Evolutionary conservation across 768 basidiomycete genomes (phyloP).

Genomic region (Mycena maculata): DNA sequence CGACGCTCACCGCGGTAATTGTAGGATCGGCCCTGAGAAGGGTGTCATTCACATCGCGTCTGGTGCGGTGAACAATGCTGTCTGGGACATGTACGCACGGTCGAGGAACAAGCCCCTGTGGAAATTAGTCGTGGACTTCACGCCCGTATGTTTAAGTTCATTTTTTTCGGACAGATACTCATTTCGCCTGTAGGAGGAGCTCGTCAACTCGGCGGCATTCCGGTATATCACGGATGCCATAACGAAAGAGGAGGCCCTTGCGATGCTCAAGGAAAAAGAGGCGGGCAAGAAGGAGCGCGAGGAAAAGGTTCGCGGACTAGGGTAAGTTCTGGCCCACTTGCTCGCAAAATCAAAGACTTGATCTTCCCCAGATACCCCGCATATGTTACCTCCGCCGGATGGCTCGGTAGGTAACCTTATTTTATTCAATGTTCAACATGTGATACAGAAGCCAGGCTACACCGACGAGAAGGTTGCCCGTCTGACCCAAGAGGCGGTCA

Average conservation of each 20-base stretch:
- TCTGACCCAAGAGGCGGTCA: conserved; percentile 87
- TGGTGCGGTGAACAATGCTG: conserved; percentile 89
- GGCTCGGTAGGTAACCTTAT: conserved; percentile 68
- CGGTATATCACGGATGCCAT: conserved; percentile 95
- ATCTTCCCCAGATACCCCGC: conserved; percentile 78
- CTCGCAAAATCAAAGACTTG: neutral
- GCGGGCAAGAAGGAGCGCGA: conserved; percentile 84
- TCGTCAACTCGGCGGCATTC: conserved; percentile 82
- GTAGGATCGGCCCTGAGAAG: conserved; percentile 93
- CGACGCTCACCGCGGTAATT: neutral
- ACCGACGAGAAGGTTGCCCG: conserved; percentile 90
- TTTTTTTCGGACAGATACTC: neutral
- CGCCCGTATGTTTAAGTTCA: conserved; percentile 60
- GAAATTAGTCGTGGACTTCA: conserved; percentile 94
- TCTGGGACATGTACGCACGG: conserved; percentile 95
- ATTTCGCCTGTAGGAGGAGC: conserved; percentile 66
- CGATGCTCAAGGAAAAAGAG: conserved; percentile 82
- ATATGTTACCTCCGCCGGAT: conserved; percentile 93
- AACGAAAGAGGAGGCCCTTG: conserved; percentile 90
- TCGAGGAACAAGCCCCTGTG: conserved; percentile 87
- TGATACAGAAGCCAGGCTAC: conserved; percentile 65
- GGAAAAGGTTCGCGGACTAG: conserved; percentile 74
- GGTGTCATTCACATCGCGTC: conserved; percentile 94
- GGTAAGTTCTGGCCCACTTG: conserved; percentile 50
- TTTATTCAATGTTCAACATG: neutral